Evolutionary conservation across 2,329 filamentous ascomycete species (phyloP).

Genomic region (Colletotrichum sp.): DNA sequence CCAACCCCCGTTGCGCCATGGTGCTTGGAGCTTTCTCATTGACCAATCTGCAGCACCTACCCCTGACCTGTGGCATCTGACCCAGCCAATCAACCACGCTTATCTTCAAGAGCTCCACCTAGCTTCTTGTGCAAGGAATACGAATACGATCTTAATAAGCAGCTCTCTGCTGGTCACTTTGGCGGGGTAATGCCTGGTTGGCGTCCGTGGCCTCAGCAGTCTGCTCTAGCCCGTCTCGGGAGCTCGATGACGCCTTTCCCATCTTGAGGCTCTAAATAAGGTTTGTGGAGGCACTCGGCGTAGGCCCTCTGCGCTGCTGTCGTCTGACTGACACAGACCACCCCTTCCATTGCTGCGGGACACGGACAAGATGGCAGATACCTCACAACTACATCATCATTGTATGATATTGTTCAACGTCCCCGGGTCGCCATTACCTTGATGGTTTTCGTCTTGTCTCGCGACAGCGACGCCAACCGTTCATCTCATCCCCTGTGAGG

Average conservation of each 20-base stretch:
- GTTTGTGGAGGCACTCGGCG: slow-evolving; percentile 7
- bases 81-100: not conserved
- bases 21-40: not conserved
- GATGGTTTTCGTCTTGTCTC: not conserved
- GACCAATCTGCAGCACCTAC: not conserved
- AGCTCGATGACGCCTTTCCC: not conserved
- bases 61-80: not conserved
- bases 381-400: not conserved
- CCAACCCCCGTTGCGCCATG: not conserved
- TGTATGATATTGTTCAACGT: not conserved
- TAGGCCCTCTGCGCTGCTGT: not conserved
- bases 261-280: slow-evolving; percentile 12
- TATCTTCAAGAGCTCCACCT: not conserved
- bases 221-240: not conserved
- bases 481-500: not conserved
- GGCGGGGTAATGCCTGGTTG: not conserved
- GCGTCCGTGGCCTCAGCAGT: not conserved
- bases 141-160: slow-evolving; percentile 14
- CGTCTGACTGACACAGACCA: slow-evolving; percentile 7
- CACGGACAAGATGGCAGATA: not conserved
- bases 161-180: not conserved
- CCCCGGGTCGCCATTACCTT: not conserved
- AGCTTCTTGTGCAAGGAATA: not conserved
- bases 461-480: not conserved
- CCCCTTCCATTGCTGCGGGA: not conserved